These are phyloP conservation scores for Sanguinoderma infundibulare DNA, from an alignment of 1,284 basidiomycete species.

Conservation along the genomic window DNA sequence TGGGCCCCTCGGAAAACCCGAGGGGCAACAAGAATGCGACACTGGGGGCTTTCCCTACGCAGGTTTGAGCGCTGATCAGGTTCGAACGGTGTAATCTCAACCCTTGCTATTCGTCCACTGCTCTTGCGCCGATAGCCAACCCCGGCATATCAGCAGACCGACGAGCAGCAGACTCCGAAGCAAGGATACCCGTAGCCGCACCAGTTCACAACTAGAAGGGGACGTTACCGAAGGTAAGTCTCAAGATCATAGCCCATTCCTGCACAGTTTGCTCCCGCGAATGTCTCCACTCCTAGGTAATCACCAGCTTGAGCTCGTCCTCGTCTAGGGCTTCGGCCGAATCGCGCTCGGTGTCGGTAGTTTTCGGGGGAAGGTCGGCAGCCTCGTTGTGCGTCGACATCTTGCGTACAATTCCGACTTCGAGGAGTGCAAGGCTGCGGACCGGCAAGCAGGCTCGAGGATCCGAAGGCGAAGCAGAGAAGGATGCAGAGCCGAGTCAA, in stretches of 20 bases:
- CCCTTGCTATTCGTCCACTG: constrained; percentile 44
- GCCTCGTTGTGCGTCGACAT: constrained; percentile 27
- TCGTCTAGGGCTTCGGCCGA: constrained; percentile 41
- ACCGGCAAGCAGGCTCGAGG: constrained; percentile 2
- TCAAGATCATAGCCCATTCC: constrained; percentile 36
- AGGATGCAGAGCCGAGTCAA: constrained; percentile 11
- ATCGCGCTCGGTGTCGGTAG: constrained; percentile 30
- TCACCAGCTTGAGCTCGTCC: constrained; percentile 71
- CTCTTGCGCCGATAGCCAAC: constrained; percentile 31
- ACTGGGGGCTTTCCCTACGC: constrained; percentile 92
- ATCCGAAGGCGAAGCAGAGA: constrained; percentile 7
- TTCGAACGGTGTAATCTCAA: constrained; percentile 96
- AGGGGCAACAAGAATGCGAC: constrained; percentile 53
- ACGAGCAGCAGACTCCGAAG: constrained; percentile 31
- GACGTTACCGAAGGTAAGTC: constrained; percentile 72
- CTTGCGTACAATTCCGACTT: constrained; percentile 1
- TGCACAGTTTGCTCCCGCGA: constrained; percentile 35
- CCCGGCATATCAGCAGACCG: constrained; percentile 31
- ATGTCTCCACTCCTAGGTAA: constrained; percentile 18
- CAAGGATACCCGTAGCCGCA: constrained; percentile 88
- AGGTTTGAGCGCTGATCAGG: constrained; percentile 95
- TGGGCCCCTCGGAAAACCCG: constrained; percentile 42
- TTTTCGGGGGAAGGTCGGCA: constrained; percentile 19
- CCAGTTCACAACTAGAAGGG: constrained; percentile 65
- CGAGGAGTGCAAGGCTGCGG: neutral